phyloP scores from a whole-genome alignment of 495 filamentous ascomycete genomes.

The Annulohypoxylon stygium region DNA sequence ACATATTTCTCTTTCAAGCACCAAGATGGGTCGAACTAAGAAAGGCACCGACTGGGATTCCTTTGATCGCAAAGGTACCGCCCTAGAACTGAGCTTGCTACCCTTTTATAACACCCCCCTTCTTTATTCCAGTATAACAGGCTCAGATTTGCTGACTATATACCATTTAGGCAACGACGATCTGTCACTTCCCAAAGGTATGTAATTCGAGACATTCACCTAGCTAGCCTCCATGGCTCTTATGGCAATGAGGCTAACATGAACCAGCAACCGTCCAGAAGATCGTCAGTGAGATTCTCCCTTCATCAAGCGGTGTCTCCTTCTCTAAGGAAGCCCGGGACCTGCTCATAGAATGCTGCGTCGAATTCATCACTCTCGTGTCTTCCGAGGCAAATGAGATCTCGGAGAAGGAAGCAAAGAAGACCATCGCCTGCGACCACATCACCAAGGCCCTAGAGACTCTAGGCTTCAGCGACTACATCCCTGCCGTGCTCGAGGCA shows the following conservation, averaged over 20 bases:
- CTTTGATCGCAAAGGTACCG: slow-evolving; percentile 10
- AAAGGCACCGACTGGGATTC: not conserved
- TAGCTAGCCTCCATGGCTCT: not conserved
- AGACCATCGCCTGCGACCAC: slow-evolving; percentile 97
- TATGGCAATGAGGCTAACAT: slow-evolving; percentile 10
- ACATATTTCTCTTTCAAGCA: slow-evolving; percentile 9
- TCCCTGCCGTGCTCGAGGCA: slow-evolving; percentile 85
- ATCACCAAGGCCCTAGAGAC: slow-evolving; percentile 92
- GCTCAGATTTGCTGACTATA: slow-evolving; percentile 43
- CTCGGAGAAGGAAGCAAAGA: slow-evolving; percentile 97
- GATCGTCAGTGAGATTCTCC: slow-evolving; percentile 94
- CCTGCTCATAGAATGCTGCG: slow-evolving; percentile 96
- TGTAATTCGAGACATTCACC: slow-evolving; percentile 27
- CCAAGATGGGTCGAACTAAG: slow-evolving; percentile 26
- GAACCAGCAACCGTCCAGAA: slow-evolving; percentile 92
- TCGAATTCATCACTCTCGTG: slow-evolving; percentile 98
- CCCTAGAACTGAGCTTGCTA: not conserved
- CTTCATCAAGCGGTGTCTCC: slow-evolving; percentile 69
- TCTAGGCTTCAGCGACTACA: slow-evolving; percentile 91
- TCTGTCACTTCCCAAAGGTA: slow-evolving; percentile 94
- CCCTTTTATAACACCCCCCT: slow-evolving; percentile 15
- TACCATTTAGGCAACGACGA: slow-evolving; percentile 81
- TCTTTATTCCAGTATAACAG: slow-evolving; percentile 1
- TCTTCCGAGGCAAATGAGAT: slow-evolving; percentile 99
- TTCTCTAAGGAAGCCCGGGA: slow-evolving; percentile 96